Evolutionary conservation across 1,284 basidiomycete species (phyloP), one percentile per base, ranked within the genome.

Genomic region (Cerrena zonata): DNA sequence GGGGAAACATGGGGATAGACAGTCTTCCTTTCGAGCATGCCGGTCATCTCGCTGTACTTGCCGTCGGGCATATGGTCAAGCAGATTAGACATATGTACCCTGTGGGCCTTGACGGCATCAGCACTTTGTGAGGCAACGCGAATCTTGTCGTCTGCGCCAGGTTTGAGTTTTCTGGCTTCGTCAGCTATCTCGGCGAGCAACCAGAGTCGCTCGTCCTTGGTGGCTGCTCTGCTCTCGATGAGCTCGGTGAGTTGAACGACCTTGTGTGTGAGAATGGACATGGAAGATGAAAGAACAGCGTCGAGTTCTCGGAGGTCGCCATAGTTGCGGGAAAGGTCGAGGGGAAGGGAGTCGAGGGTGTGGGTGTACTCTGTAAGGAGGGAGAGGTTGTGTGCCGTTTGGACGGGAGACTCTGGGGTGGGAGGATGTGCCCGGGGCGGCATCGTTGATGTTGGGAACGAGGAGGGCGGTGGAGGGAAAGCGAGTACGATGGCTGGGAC

Each of bases 141-240:
- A 66, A 99, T 98, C 78, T 99, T 99, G 82, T 99, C 95, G 68
- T 99, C 96, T 41, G 91, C 92, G 37, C 96, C 96, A 53, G 94
- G 82, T 68, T 94, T 94, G 72, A 97, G 91, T 45, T 89, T 80
- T 38, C 80, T 75, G 0, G 94, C 92, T 68, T 97, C 94, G 55
- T 97, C 94, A 10, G 94, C 92, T 61, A 97, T 93, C 66, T 96
- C 91, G 53, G 86, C 81, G 54, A 99, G 81, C 25, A 94, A 82
- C 71, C 86, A 82, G 48, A 98, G 84, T 37, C 94, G 82, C 59
- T 92, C 82, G 53, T 88, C 84, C 55, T 91, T 89, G 5, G 82
- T 73, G 38, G 77, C 74, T 1, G 70, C 65, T 49, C 82, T 78
- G 59, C 86, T 76, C 64, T 92, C 84, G 63, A 95, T 83, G 77